phyloP scores from a whole-genome alignment of 2,329 filamentous ascomycete genomes.

The Zymoseptoria passerinii region DNA sequence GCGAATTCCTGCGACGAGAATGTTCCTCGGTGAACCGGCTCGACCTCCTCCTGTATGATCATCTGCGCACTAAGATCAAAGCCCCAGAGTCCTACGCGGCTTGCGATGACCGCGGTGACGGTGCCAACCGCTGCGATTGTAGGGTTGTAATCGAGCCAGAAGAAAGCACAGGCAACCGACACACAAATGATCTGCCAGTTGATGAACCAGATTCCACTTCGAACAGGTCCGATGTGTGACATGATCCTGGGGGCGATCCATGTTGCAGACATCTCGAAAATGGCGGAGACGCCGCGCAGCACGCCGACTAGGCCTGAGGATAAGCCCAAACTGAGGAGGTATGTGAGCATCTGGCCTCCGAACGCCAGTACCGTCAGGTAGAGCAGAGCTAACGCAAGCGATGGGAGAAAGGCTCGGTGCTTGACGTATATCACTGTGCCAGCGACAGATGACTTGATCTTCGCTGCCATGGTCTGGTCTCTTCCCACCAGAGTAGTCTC shows the following conservation, averaged over 20 bases:
- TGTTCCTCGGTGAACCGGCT: constrained; percentile 44
- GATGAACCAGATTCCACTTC: constrained; percentile 63
- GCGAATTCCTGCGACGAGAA: constrained; percentile 63
- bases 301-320: constrained; percentile 46
- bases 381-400: constrained; percentile 50
- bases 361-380: constrained; percentile 56
- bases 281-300: constrained; percentile 45
- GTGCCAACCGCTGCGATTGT: constrained; percentile 22
- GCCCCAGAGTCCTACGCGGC: constrained; percentile 40
- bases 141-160: constrained; percentile 22
- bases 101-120: constrained; percentile 34
- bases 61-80: constrained; percentile 42
- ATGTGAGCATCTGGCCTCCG: constrained; percentile 57
- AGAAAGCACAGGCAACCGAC: constrained; percentile 32
- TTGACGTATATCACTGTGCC: constrained; percentile 38
- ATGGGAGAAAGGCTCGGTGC: constrained; percentile 52
- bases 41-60: constrained; percentile 39
- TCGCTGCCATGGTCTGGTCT: not conserved
- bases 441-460: constrained; percentile 11
- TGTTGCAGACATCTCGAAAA: constrained; percentile 54
- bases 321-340: constrained; percentile 48
- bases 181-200: constrained; percentile 57
- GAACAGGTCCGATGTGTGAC: constrained; percentile 41
- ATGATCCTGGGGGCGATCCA: constrained; percentile 52
- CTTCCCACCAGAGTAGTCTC: not conserved